Conservation (phyloP, 2,329 filamentous ascomycete genomes). For the Fusarium scirpi region DNA sequence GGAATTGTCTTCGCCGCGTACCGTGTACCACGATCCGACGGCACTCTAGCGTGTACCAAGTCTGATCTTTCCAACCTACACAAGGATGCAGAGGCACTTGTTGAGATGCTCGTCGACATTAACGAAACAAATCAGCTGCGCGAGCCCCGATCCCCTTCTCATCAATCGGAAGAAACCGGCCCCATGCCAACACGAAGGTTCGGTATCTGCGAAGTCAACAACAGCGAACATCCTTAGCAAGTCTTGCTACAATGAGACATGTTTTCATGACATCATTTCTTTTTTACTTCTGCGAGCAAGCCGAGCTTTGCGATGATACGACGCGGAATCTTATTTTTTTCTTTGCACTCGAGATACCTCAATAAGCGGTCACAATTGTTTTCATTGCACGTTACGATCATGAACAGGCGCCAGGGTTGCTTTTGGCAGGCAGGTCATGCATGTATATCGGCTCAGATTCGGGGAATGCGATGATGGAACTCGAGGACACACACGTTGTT, state of each 20-base stretch:
- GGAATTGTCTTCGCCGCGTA: slow-evolving; percentile 70
- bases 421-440: slow-evolving; percentile 21
- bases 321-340: slow-evolving; percentile 22
- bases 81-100: slow-evolving; percentile 63
- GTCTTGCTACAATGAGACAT: slow-evolving; percentile 11
- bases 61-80: slow-evolving; percentile 61
- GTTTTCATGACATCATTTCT: slow-evolving; percentile 20
- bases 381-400: slow-evolving; percentile 45
- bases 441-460: slow-evolving; percentile 16
- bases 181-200: slow-evolving; percentile 52
- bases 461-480: slow-evolving; percentile 24
- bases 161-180: slow-evolving; percentile 53
- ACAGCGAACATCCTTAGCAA: not conserved
- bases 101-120: slow-evolving; percentile 65
- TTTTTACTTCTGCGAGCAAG: slow-evolving; percentile 15
- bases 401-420: slow-evolving; percentile 44
- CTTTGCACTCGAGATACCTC: slow-evolving; percentile 49
- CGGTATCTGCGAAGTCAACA: not conserved
- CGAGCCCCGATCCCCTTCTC: slow-evolving; percentile 44
- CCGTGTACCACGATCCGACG: slow-evolving; percentile 59
- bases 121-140: slow-evolving; percentile 56
- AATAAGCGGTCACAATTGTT: slow-evolving; percentile 39
- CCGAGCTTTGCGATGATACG: slow-evolving; percentile 10
- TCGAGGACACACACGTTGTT: slow-evolving; percentile 36
- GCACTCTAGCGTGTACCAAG: slow-evolving; percentile 50